phyloP scores from a whole-genome alignment of 2,329 filamentous ascomycete genomes.

The Leptographium lundbergii region DNA sequence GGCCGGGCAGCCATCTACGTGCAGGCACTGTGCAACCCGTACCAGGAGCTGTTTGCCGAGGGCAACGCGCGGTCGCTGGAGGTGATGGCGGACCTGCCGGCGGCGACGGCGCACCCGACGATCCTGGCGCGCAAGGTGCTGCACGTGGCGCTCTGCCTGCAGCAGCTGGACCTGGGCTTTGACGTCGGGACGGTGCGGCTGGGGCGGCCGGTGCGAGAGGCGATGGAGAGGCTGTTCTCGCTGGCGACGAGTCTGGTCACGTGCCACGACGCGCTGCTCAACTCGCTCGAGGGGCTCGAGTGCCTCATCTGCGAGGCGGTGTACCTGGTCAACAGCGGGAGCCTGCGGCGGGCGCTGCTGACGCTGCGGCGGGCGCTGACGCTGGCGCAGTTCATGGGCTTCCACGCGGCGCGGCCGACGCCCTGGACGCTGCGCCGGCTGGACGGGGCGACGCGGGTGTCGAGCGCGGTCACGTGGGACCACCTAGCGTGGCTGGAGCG shows the following conservation, averaged over 20 bases:
- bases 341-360: conserved; percentile 32
- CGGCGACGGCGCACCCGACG: conserved; percentile 20
- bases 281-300: conserved; percentile 34
- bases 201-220: neutral
- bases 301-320: conserved; percentile 34
- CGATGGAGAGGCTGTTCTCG: neutral
- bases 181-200: neutral
- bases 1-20: conserved; percentile 3
- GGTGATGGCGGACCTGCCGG: conserved; percentile 1
- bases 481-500: conserved; percentile 31
- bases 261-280: conserved; percentile 30
- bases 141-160: conserved; percentile 18
- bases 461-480: conserved; percentile 29
- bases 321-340: conserved; percentile 33
- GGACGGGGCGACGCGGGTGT: conserved; percentile 16
- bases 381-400: conserved; percentile 10
- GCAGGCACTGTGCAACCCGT: conserved; percentile 5
- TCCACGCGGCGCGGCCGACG: neutral
- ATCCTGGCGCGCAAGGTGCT: conserved; percentile 22
- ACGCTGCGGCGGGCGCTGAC: conserved; percentile 29
- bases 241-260: conserved; percentile 23
- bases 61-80: conserved; percentile 1
- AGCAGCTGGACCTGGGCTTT: conserved; percentile 9
- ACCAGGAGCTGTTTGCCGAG: conserved; percentile 1
- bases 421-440: neutral